Conservation (phyloP, 768 basidiomycete genomes). For the Lentinula boryana region DNA sequence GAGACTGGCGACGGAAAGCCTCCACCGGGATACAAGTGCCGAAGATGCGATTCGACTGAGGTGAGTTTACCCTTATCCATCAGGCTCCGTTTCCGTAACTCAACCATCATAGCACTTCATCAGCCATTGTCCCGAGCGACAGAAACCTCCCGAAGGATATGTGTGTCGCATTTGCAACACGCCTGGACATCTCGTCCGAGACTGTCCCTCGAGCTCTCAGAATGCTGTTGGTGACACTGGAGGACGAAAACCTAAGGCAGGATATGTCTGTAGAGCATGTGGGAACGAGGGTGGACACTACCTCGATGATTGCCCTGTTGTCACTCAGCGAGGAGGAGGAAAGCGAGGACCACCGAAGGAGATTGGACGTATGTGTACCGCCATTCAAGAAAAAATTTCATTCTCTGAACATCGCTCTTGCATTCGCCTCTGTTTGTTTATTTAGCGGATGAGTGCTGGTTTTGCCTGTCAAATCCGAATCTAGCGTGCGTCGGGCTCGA, state of each 20-base stretch:
- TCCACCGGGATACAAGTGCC: conserved; percentile 71
- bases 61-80: conserved; percentile 29
- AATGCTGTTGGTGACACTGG: conserved; percentile 78
- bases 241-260: conserved; percentile 73
- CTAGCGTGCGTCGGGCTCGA: conserved; percentile 52
- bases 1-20: conserved; percentile 36
- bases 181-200: conserved; percentile 82
- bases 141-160: conserved; percentile 78
- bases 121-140: conserved; percentile 67
- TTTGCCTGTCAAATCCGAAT: conserved; percentile 92
- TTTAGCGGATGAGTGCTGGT: conserved; percentile 93
- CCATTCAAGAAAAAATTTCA: neutral
- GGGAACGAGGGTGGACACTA: conserved; percentile 74
- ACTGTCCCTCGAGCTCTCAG: conserved; percentile 66
- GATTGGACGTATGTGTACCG: conserved; percentile 59
- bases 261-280: conserved; percentile 90
- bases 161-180: conserved; percentile 80
- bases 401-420: neutral
- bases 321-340: conserved; percentile 45
- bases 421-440: neutral
- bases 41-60: conserved; percentile 69
- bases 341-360: conserved; percentile 63
- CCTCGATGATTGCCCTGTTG: conserved; percentile 79
- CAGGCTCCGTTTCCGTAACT: neutral
- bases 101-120: conserved; percentile 57